Base-by-base conservation (phyloP, 139 green algal species). In the Coccomyxa sp. region DNA sequence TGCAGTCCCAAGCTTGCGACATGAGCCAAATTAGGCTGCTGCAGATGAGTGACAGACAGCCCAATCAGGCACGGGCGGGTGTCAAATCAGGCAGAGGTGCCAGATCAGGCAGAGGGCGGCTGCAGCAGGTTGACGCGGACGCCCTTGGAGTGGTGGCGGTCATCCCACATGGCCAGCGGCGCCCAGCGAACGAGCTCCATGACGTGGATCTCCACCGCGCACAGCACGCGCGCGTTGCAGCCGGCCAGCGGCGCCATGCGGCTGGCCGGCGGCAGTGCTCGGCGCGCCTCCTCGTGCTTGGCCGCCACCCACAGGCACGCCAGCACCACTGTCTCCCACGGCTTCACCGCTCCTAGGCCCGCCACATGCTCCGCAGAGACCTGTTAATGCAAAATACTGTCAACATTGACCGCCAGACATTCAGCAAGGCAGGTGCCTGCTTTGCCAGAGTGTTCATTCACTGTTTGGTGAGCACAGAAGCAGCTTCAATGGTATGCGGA, bases 241-340 rank as follows among this genome's bases (percentile, higher is more conserved):
- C 80, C 63, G 13, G 79, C 31, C 30, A 85, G 80, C 18, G 67
- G 58, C 23, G 59, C 80, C 51, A 82, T 13, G 30, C 76, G 15
- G 30, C 30, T 63, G 31, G 84, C 80, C 59, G 84, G 38, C 23
- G 84, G 84, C 23, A 87, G 75, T 10, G 79, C 66, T 7, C 76
- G 76, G 0, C 84, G 38, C 28, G 58, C 51, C 66, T 87, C 84
- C 59, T 87, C 80, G 17, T 82, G 51, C 58, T 87, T 87, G 63
- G 76, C 76, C 10, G 84, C 84, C 45, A 87, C 31, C 84, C 84
- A 87, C 32, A 87, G 80, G 67, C 84, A 87, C 13, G 45, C 80
- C 14, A 87, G 32, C 21, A 77, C 45, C 57, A 74, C 80, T 1
- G 83, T 79, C 21, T 86, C 78, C 79, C 67, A 81, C 15, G 83